A percentile compares a stretch with the other conserved stretches of the same genome.
Evolutionary conservation across 2,329 filamentous ascomycete genomes (phyloP).

Genomic region (Triangularia verruculosa): DNA sequence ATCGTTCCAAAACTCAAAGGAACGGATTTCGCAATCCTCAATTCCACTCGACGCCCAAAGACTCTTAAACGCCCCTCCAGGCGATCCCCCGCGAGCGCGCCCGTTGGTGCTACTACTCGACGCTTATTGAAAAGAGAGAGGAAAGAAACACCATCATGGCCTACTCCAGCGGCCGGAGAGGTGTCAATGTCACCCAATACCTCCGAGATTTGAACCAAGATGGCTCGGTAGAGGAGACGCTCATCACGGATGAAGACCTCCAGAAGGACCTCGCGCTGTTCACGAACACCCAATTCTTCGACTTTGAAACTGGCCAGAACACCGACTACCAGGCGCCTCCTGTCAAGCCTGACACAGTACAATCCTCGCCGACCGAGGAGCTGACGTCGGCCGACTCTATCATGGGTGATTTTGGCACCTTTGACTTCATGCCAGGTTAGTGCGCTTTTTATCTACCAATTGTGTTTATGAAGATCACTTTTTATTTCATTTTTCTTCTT

Average conservation of each 20-base stretch:
- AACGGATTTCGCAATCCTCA: neutral
- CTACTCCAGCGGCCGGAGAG: slow-evolving; percentile 71
- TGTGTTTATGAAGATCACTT: no score
- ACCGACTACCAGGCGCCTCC: slow-evolving; percentile 54
- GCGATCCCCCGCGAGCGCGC: neutral
- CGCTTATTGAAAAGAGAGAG: neutral
- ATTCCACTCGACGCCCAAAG: slow-evolving; percentile 5
- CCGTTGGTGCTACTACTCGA: neutral
- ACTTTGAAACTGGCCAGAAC: slow-evolving; percentile 67
- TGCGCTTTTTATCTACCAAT: slow-evolving; percentile 21
- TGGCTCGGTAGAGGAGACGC: slow-evolving; percentile 45
- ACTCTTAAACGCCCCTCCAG: neutral
- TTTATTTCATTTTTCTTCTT: neutral
- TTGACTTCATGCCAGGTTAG: slow-evolving; percentile 53
- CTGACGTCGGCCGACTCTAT: slow-evolving; percentile 39
- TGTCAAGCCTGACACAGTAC: slow-evolving; percentile 39
- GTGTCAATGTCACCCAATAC: slow-evolving; percentile 86
- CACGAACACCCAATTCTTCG: slow-evolving; percentile 79
- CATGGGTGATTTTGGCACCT: slow-evolving; percentile 45
- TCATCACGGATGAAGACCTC: slow-evolving; percentile 66
- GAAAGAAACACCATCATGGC: slow-evolving; percentile 53
- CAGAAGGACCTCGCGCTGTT: slow-evolving; percentile 74
- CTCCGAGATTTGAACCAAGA: slow-evolving; percentile 80
- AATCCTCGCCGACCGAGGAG: slow-evolving; percentile 35
- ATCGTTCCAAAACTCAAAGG: neutral